phyloP scores from a whole-genome alignment of 768 basidiomycete species.

The Tylopilus rubrobrunneus region DNA sequence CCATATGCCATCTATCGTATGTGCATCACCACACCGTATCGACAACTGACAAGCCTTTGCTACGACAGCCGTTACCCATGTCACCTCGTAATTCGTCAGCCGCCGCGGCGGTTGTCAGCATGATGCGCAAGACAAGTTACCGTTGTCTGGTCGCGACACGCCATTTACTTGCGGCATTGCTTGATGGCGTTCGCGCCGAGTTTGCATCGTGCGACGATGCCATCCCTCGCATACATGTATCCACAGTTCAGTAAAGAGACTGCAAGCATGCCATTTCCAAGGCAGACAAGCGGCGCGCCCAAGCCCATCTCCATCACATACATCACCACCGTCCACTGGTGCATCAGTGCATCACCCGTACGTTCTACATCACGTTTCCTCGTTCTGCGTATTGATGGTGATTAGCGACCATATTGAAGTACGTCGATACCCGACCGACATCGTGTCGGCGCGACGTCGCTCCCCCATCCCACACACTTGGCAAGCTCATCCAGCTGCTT shows the following conservation, averaged over 20 bases:
- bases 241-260: slow-evolving; percentile 6
- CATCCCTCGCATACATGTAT: slow-evolving; percentile 6
- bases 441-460: slow-evolving; percentile 6
- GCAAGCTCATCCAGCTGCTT: slow-evolving; percentile 16
- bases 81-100: too few relatives aligned
- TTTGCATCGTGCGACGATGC: background rate
- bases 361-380: background rate
- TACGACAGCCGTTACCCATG: too few relatives aligned
- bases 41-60: too few relatives aligned
- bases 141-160: too few relatives aligned
- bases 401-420: slow-evolving; percentile 7
- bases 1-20: slow-evolving; percentile 31
- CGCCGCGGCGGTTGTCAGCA: too few relatives aligned
- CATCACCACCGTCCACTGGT: slow-evolving; percentile 28
- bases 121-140: too few relatives aligned
- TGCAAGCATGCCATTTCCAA: background rate
- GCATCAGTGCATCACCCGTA: slow-evolving; percentile 30
- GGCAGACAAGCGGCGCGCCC: slow-evolving; percentile 17
- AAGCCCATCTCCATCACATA: slow-evolving; percentile 40
- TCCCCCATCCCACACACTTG: slow-evolving; percentile 24
- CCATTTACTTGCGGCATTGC: too few relatives aligned
- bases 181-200: background rate
- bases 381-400: too few relatives aligned
- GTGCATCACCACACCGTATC: too few relatives aligned
- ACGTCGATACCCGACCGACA: slow-evolving; percentile 1